Base-by-base conservation (phyloP, 2,329 filamentous ascomycete genomes). In the Endothia cerciana region DNA sequence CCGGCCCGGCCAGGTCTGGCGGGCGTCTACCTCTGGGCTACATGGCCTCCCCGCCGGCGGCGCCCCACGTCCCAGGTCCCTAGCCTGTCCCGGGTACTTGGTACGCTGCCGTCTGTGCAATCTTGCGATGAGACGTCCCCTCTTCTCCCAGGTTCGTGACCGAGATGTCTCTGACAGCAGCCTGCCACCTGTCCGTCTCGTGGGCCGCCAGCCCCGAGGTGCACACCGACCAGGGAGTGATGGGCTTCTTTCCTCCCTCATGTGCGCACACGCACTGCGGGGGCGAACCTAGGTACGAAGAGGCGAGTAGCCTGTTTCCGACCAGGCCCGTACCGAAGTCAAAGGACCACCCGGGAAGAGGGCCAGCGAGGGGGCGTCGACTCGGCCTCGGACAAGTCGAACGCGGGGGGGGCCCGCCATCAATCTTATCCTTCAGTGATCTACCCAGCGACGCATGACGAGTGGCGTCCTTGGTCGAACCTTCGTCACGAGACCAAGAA, bases 401-500 rank as follows among this genome's bases (percentile, higher is more conserved):
- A n/a, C n/a, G n/a, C n/a, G n/a, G n/a, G n/a, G n/a, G n/a, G n/a
- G n/a, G n/a, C n/a, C n/a, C n/a, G n/a, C n/a, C n/a, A 10, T 15
- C 19, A 58, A 41, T 13, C 10, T 40, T 58, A 43, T 40, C 36
- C 28, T 28, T n/a, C 38, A 58, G 36, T 7, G 38, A 25, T 28
- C 13, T 17, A 2, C 15, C 11, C 22, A 36, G 22, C 38, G 56
- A 58, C 33, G 38, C n/a, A 58, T 58, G 56, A 40, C 22, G 25
- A 43, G 40, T 60, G 57, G 28, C 57, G 57, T 60, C 47, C 11
- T 25, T 19, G 17, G 57, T 11, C 57, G 25, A 60, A 60, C 57
- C 41, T 43, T 60, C 40, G 30, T 60, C 25, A 53, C 28, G 40
- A 30, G 25, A 60, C 28, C 40, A 19, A 36, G 6, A 17, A 11